These are phyloP conservation scores for Picochlorum sp. DNA, from an alignment of 139 green algal species.

Conservation along the genomic window DNA sequence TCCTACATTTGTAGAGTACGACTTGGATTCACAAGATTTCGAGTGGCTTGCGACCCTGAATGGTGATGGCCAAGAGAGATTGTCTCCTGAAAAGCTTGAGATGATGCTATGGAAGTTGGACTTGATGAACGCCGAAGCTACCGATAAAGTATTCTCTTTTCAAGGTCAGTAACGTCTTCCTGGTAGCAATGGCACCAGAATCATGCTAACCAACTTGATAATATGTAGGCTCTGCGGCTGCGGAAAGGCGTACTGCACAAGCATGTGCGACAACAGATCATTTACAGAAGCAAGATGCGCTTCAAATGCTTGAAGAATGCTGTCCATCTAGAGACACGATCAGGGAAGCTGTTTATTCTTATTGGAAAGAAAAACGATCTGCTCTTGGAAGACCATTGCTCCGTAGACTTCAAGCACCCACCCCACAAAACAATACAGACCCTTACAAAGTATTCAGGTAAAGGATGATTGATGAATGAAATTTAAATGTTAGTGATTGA, in stretches of 20 bases:
- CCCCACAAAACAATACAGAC: conserved; percentile 74
- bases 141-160: conserved; percentile 27
- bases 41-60: conserved; percentile 85
- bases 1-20: conserved; percentile 75
- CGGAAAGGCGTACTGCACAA: conserved; percentile 30
- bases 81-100: conserved; percentile 39
- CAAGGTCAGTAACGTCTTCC: neutral
- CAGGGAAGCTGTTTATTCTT: conserved; percentile 72
- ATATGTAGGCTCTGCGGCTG: conserved; percentile 24
- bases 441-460: conserved; percentile 90
- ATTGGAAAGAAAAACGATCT: conserved; percentile 82
- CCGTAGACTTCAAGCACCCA: conserved; percentile 71
- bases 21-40: conserved; percentile 90
- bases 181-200: neutral
- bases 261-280: conserved; percentile 58
- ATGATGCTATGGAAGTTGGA: conserved; percentile 69
- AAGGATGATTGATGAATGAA: conserved; percentile 9
- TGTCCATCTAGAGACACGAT: conserved; percentile 27
- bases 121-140: conserved; percentile 58
- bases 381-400: conserved; percentile 72
- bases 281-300: conserved; percentile 51
- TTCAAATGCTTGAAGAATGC: conserved; percentile 36
- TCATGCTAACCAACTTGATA: neutral
- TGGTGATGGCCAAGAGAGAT: conserved; percentile 36
- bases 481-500: neutral